Evolutionary conservation across 768 basidiomycete genomes (phyloP), one percentile per base, ranked within the genome.

Genomic region (Scleroderma citrinum): DNA sequence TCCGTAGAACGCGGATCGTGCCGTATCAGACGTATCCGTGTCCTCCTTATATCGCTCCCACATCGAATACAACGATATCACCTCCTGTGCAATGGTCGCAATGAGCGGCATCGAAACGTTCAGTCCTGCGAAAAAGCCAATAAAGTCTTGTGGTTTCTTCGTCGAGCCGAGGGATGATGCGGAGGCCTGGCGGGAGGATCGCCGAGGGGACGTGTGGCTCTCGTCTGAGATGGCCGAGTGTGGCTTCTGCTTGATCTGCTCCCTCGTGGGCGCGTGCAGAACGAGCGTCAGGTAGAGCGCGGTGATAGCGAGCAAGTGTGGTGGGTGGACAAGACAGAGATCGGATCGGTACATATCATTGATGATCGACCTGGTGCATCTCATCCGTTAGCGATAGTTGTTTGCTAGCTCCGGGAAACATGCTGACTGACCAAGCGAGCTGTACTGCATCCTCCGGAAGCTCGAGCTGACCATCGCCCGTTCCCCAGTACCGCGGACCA

Each of bases 311-410:
- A 98, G 89, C 48, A 97, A 73, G 63, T 98, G 92, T 0, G 96
- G 96, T 0, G 96, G 94, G 62, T 98, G 86, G 24, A 96, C 68
- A n/a, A 99, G 81, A 61, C 91, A 92, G 17, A 99, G 73, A 48
- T 94, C 89, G 5, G 91, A 93, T 46, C 94, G 82, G 61, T 92
- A 97, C 0, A 89, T 92, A 66, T 98, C 95, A 69, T 98, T 99
- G 61, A 99, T 81, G 62, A 97, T 82, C 63, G 92, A 93, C 90
- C 93, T 96, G 53, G 16, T n/a, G n/a, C n/a, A n/a, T n/a, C n/a
- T n/a, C 14, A 13, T 24, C 2, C 16, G 16, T 32, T 13, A 37
- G 48, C 49, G n/a, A n/a, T 49, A 24, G 48, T 17, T 10, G 13
- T 24, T 3, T 10, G 7, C 14, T 23, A 0, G 2, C 29, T 17